Conservation (phyloP, 176 grass and related monocot genomes). For the Pontederia paniculata region DNA sequence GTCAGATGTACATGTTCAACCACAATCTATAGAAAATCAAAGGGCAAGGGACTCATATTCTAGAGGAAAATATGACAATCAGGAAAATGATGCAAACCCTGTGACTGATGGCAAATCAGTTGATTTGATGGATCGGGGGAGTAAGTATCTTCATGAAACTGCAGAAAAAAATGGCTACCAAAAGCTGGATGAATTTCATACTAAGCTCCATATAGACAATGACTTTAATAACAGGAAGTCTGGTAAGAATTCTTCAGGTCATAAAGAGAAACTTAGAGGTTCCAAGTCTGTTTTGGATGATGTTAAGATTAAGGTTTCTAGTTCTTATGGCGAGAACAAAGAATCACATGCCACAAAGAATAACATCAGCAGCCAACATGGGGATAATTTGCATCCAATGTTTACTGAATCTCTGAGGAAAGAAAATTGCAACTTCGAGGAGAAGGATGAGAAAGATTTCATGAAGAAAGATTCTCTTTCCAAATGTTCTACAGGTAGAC, state of each 20-base stretch:
- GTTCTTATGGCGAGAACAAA: not conserved
- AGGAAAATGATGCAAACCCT: not conserved
- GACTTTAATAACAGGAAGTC: not conserved
- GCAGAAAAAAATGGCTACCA: not conserved
- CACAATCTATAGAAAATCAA: not conserved
- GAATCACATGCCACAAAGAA: not conserved
- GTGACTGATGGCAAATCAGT: not conserved
- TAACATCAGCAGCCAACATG: not conserved
- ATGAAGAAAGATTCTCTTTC: conserved; percentile 30
- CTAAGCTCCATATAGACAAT: not conserved
- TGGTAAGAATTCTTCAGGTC: conserved; percentile 5
- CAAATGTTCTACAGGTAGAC: conserved; percentile 15
- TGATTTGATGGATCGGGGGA: not conserved
- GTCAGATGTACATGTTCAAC: not conserved
- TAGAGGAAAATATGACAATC: not conserved
- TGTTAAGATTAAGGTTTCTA: conserved; percentile 9
- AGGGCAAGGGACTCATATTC: not conserved
- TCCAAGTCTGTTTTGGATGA: not conserved
- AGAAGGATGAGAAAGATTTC: conserved; percentile 37
- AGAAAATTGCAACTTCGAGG: conserved; percentile 20
- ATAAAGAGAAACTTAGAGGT: conserved; percentile 12
- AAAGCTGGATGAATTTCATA: not conserved
- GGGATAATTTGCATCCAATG: no score
- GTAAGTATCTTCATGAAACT: not conserved
- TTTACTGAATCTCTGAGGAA: not conserved